Base-by-base conservation (phyloP, 345 rosid genomes). In the Dipteronia dyeriana region DNA sequence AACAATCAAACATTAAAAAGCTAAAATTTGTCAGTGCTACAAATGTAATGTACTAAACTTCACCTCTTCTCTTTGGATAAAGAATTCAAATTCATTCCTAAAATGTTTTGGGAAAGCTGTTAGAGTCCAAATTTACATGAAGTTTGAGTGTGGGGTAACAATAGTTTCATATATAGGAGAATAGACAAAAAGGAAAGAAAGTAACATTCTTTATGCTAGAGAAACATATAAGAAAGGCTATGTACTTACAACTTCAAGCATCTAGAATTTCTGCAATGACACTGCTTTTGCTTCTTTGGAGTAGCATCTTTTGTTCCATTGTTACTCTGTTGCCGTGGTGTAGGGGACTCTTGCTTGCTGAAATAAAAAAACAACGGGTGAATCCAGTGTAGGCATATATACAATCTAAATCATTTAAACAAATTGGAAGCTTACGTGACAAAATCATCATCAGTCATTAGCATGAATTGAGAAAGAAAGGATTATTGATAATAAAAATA, bases 161-260 rank as follows among this genome's bases (percentile, higher is more conserved):
- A 41, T 60, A 26, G 63, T 11, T 59, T 38, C 45, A 53, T 41
- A 49, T 6, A 20, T 38, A 59, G 41, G 9, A 2, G 43, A 31
- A 12, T 45, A 4, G 51, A 41, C n/a, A 16, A 62, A 43, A 61
- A 41, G 29, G 19, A 66, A 65, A 43, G 9, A 14, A 19, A 53
- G 41, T 14, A 2, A 59, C 69, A 12, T 47, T 22, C 54, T 39
- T 22, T 26, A 68, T 17, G 41, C 25, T n/a, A 14, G 31, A 20
- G 43, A 38, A 62, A 4, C 34, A 25, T 12, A 34, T 64, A 29
- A 54, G 16, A 9, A 47, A 17, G 49, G 49, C 67, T 22, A 68
- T 62, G 20, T 53, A 71, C 97, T 91, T 82, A 92, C 98, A 94
- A 78, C 81, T 92, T 92, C 91, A 94, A 87, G 79, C 97, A 94